Evolutionary conservation across 768 basidiomycete genomes (phyloP).

Genomic region (Pisolithus albus): DNA sequence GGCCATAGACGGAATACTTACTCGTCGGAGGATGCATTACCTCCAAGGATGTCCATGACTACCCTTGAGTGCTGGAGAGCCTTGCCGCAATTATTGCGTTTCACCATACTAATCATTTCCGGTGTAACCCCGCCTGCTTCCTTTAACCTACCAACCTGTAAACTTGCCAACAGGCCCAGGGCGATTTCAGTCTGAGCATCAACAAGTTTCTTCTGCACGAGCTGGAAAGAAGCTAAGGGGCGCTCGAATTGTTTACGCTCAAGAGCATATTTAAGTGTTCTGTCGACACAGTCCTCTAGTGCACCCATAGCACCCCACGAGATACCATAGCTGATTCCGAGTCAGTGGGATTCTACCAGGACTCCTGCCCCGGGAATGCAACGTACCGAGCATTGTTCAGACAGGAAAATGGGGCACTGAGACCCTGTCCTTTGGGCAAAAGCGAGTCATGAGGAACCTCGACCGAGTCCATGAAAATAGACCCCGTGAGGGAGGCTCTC

Average conservation of each 20-base stretch:
- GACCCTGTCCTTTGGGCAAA: constrained; percentile 69
- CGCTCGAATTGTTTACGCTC: constrained; percentile 87
- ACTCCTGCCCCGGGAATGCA: not conserved
- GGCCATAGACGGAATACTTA: constrained; percentile 33
- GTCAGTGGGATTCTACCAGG: not conserved
- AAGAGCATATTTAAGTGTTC: constrained; percentile 76
- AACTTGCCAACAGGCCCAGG: constrained; percentile 66
- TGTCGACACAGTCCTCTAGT: constrained; percentile 81
- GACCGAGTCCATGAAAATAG: constrained; percentile 90
- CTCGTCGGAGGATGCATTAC: constrained; percentile 93
- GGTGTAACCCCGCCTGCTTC: constrained; percentile 66
- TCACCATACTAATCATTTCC: constrained; percentile 93
- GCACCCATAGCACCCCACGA: constrained; percentile 97
- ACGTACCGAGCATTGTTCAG: constrained; percentile 76
- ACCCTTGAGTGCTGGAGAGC: constrained; percentile 76
- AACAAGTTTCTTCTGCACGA: constrained; percentile 96
- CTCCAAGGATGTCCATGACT: constrained; percentile 86
- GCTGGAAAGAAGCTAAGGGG: constrained; percentile 90
- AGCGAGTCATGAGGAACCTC: constrained; percentile 66
- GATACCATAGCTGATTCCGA: constrained; percentile 64
- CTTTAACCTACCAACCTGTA: constrained; percentile 84
- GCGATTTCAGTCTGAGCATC: constrained; percentile 87
- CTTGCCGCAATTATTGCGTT: constrained; percentile 94
- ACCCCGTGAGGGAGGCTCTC: constrained; percentile 76
- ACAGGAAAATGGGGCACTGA: constrained; percentile 86